Conservation (phyloP, 2,329 filamentous ascomycete genomes). For the Phyllosticta citrichinensis region DNA sequence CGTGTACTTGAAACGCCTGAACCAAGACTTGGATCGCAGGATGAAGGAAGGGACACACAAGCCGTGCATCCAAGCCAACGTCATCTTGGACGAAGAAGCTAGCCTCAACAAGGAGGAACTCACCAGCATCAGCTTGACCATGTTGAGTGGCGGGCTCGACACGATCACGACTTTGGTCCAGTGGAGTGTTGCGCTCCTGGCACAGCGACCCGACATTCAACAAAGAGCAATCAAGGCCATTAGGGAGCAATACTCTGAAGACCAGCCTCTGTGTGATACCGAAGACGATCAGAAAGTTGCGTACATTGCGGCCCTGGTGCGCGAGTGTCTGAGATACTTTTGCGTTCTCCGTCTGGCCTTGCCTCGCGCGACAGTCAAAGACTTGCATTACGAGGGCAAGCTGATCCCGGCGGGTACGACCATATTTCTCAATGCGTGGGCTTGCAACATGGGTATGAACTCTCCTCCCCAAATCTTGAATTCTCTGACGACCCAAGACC, state of each 20-base stretch:
- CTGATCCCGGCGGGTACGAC: slow-evolving; percentile 53
- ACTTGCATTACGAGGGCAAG: slow-evolving; percentile 48
- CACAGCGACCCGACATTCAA: slow-evolving; percentile 52
- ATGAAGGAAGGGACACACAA: slow-evolving; percentile 52
- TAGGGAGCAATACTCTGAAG: slow-evolving; percentile 38
- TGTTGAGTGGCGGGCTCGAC: slow-evolving; percentile 58
- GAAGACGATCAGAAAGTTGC: slow-evolving; percentile 54
- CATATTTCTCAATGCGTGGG: slow-evolving; percentile 58
- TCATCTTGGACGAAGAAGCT: slow-evolving; percentile 54
- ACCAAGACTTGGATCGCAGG: slow-evolving; percentile 48
- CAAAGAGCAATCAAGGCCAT: slow-evolving; percentile 50
- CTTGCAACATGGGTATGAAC: slow-evolving; percentile 53
- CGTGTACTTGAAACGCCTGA: slow-evolving; percentile 48
- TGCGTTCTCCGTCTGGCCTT: slow-evolving; percentile 54
- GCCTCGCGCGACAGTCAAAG: slow-evolving; percentile 51
- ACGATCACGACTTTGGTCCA: slow-evolving; percentile 56
- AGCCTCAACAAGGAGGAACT: slow-evolving; percentile 53
- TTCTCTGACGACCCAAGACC: slow-evolving; percentile 30
- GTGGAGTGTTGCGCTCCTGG: slow-evolving; percentile 53
- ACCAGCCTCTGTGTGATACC: slow-evolving; percentile 48
- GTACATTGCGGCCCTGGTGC: slow-evolving; percentile 54
- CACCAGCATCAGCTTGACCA: slow-evolving; percentile 56
- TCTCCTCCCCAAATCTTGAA: not conserved
- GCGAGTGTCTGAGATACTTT: slow-evolving; percentile 52
- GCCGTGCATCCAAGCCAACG: slow-evolving; percentile 58